A percentile compares a stretch with the other conserved stretches of the same genome.
phyloP scores from a whole-genome alignment of 2,329 filamentous ascomycete species.

The Pezicula carpinea region DNA sequence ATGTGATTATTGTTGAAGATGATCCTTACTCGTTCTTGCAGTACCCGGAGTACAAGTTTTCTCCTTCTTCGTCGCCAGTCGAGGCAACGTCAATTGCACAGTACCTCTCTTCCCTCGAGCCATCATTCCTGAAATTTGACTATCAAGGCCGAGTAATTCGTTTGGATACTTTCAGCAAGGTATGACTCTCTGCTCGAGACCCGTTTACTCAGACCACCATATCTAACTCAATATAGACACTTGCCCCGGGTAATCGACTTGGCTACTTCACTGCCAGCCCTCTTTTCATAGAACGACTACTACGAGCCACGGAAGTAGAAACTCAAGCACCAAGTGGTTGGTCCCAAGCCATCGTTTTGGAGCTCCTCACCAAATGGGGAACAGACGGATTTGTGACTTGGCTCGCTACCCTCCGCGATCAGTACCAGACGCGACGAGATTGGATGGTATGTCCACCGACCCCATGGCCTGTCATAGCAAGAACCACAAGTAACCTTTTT shows the following conservation, averaged over 20 bases:
- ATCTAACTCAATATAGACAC: neutral
- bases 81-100: neutral
- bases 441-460: neutral
- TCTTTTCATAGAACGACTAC: slow-evolving; percentile 26
- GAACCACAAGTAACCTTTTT: too few species aligned
- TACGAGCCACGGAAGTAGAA: slow-evolving; percentile 16
- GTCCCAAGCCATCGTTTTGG: neutral
- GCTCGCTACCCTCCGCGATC: neutral
- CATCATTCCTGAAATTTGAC: slow-evolving; percentile 5
- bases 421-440: neutral
- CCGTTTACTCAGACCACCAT: neutral
- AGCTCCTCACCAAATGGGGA: neutral
- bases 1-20: slow-evolving; percentile 6
- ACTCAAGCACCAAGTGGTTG: neutral
- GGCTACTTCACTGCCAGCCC: slow-evolving; percentile 21
- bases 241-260: slow-evolving; percentile 2
- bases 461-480: too few species aligned
- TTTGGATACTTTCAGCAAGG: slow-evolving; percentile 5
- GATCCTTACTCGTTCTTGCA: slow-evolving; percentile 5
- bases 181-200: too few species aligned
- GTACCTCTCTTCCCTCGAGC: slow-evolving; percentile 1
- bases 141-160: slow-evolving; percentile 5
- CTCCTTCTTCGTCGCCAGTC: slow-evolving; percentile 1
- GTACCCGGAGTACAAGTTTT: slow-evolving; percentile 2
- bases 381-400: neutral